phyloP scores from a whole-genome alignment of 495 filamentous ascomycete species.

The Penicillium pulvis region DNA sequence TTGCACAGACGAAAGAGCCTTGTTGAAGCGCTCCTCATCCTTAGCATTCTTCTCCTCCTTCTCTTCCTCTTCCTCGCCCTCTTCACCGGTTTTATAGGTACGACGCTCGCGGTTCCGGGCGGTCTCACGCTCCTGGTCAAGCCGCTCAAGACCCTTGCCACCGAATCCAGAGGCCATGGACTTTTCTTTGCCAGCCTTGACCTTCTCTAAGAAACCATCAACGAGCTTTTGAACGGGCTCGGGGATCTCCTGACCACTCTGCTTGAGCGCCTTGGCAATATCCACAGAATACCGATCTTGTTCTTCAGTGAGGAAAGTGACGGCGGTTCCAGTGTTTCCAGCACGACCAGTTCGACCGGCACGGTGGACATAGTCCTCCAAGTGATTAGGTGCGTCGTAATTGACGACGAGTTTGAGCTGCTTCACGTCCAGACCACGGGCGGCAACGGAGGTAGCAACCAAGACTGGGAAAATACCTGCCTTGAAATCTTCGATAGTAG shows the following conservation, averaged over 20 bases:
- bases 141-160: constrained; percentile 87
- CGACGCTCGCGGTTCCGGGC: constrained; percentile 82
- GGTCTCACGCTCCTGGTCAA: constrained; percentile 88
- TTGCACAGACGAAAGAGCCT: constrained; percentile 66
- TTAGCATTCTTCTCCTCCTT: constrained; percentile 65
- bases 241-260: constrained; percentile 82
- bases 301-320: constrained; percentile 90
- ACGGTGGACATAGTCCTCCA: constrained; percentile 98
- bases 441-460: constrained; percentile 94
- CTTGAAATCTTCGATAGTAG: constrained; percentile 94
- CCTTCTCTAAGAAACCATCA: constrained; percentile 77
- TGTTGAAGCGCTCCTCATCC: constrained; percentile 61
- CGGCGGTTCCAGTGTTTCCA: constrained; percentile 90
- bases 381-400: constrained; percentile 93
- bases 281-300: constrained; percentile 89
- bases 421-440: constrained; percentile 94
- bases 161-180: constrained; percentile 82
- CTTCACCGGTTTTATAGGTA: constrained; percentile 86
- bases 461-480: constrained; percentile 84
- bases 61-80: constrained; percentile 78
- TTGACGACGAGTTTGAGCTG: constrained; percentile 96
- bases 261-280: constrained; percentile 90
- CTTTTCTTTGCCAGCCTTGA: constrained; percentile 85
- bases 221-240: constrained; percentile 67
- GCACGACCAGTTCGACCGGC: constrained; percentile 93